Conservation (phyloP, 1,284 basidiomycete species). For the Leccinum subrobustum region DNA sequence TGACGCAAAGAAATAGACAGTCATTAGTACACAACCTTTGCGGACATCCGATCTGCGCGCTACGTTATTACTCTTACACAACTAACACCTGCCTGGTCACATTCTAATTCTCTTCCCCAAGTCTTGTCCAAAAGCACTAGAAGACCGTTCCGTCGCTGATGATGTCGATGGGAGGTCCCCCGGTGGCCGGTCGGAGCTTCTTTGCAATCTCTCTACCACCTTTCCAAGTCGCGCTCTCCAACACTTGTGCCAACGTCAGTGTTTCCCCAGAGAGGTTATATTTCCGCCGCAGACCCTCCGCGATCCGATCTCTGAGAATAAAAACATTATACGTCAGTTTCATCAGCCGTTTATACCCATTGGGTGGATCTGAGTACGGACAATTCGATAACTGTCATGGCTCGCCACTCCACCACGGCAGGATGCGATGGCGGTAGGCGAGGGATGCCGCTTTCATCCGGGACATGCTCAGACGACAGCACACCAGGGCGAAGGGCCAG, state of each 20-base stretch:
- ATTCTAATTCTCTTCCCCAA: background rate
- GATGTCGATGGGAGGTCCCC: slow-evolving; percentile 87
- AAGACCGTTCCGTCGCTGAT: slow-evolving; percentile 86
- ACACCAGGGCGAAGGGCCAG: slow-evolving; percentile 52
- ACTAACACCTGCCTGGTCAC: background rate
- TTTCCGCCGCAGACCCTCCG: slow-evolving; percentile 64
- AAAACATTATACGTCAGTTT: slow-evolving; percentile 5
- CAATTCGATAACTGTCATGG: slow-evolving; percentile 91
- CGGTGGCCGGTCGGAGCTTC: slow-evolving; percentile 66
- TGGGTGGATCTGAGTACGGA: slow-evolving; percentile 40
- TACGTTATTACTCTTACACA: background rate
- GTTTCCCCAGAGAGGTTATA: slow-evolving; percentile 49
- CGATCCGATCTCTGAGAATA: slow-evolving; percentile 71
- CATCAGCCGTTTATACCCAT: background rate
- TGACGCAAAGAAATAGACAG: slow-evolving; percentile 19
- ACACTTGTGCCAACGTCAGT: slow-evolving; percentile 79
- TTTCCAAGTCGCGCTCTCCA: slow-evolving; percentile 96
- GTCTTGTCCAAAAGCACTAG: slow-evolving; percentile 30
- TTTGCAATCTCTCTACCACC: slow-evolving; percentile 91
- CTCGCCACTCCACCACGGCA: slow-evolving; percentile 94
- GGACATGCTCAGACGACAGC: slow-evolving; percentile 41
- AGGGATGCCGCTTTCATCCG: slow-evolving; percentile 56
- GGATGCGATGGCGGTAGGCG: slow-evolving; percentile 75
- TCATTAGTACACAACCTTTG: background rate
- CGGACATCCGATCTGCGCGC: background rate